These are phyloP conservation scores for Chlorociboria aeruginascens DNA, from an alignment of 495 filamentous ascomycete genomes.

Conservation along the genomic window DNA sequence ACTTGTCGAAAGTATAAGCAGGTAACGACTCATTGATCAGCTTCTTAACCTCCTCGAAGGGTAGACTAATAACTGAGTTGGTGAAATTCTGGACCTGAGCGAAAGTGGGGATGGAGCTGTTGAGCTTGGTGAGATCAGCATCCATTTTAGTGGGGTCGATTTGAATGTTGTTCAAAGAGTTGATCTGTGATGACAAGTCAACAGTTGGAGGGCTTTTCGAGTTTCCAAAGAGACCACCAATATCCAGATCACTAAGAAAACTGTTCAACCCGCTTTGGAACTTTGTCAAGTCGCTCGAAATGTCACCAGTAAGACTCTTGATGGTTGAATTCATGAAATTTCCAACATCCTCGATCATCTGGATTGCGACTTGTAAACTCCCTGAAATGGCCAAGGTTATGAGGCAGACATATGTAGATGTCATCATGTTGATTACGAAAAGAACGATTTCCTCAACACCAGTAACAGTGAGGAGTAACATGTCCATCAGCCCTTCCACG, in stretches of 20 bases:
- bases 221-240: slow-evolving; percentile 27
- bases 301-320: slow-evolving; percentile 46
- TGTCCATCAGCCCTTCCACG: slow-evolving; percentile 60
- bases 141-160: slow-evolving; percentile 52
- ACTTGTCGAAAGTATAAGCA: slow-evolving; percentile 63
- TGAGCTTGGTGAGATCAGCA: slow-evolving; percentile 51
- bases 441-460: slow-evolving; percentile 78
- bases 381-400: slow-evolving; percentile 70
- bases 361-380: slow-evolving; percentile 55
- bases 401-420: slow-evolving; percentile 77
- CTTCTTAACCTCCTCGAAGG: slow-evolving; percentile 67
- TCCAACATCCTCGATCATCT: slow-evolving; percentile 56
- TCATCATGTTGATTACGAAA: slow-evolving; percentile 83
- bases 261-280: slow-evolving; percentile 53
- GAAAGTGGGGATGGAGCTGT: slow-evolving; percentile 71
- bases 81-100: slow-evolving; percentile 69
- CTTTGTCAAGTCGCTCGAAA: slow-evolving; percentile 38
- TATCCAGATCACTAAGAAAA: slow-evolving; percentile 30
- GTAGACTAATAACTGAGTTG: slow-evolving; percentile 53
- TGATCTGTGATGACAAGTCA: slow-evolving; percentile 45
- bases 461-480: slow-evolving; percentile 66
- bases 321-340: slow-evolving; percentile 65
- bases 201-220: slow-evolving; percentile 33
- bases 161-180: slow-evolving; percentile 54
- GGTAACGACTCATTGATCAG: slow-evolving; percentile 54